These are phyloP conservation scores for Leishmania gerbilli DNA, from an alignment of 208 protist genomes.

Conservation along the genomic window DNA sequence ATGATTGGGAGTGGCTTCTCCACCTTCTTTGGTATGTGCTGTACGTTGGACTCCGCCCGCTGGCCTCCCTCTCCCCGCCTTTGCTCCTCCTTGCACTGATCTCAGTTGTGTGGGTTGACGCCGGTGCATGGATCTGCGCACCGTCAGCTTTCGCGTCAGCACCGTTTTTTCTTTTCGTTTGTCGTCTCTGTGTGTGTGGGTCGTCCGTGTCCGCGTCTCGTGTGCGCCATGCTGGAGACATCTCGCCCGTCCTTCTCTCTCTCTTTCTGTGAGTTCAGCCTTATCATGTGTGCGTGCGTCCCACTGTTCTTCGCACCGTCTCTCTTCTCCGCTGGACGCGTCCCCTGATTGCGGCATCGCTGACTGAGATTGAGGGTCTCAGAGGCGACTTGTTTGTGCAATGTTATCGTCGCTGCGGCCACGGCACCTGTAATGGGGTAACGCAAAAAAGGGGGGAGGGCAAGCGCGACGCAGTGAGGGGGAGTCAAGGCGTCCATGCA, in stretches of 20 bases:
- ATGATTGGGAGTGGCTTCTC: constrained; percentile 13
- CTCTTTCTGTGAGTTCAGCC: not conserved
- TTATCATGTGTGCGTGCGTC: not conserved
- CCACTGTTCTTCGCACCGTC: not conserved
- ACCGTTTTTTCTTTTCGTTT: not conserved
- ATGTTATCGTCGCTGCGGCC: not conserved
- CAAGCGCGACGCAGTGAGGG: not conserved
- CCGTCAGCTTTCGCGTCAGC: constrained; percentile 2
- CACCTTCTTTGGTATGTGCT: constrained; percentile 1
- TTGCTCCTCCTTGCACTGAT: not conserved
- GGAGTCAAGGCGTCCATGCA: not conserved
- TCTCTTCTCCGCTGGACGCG: not conserved
- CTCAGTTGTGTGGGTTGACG: not conserved
- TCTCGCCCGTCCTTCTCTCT: not conserved
- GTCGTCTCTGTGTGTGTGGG: not conserved
- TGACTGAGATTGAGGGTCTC: not conserved
- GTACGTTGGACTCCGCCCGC: not conserved
- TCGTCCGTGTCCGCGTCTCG: not conserved
- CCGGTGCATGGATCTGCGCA: not conserved
- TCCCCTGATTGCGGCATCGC: not conserved
- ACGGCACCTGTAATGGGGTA: not conserved
- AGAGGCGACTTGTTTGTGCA: not conserved
- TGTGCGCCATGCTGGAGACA: not conserved
- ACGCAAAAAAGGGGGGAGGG: not conserved
- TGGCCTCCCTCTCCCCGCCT: not conserved